phyloP scores from a whole-genome alignment of 225 moss, liverwort and hornwort species.

The Antitrichia curtipendula region DNA sequence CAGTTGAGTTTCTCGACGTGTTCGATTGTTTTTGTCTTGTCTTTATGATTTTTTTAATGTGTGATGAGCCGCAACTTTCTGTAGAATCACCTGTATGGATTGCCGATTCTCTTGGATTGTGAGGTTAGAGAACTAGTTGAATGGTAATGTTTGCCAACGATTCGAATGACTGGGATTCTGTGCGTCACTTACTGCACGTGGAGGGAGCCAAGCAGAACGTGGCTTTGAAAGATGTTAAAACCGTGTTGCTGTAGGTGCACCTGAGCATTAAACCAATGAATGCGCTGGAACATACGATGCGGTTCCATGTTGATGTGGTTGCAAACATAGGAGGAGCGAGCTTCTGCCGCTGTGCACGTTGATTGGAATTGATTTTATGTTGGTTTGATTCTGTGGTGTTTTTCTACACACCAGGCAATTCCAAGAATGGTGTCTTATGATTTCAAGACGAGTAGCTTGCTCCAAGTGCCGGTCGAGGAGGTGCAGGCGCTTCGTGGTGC shows the following conservation, averaged over 20 bases:
- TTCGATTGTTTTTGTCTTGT: neutral
- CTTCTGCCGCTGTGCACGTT: neutral
- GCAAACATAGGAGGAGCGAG: neutral
- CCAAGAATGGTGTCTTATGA: conserved; percentile 55
- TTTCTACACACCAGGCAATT: conserved; percentile 32
- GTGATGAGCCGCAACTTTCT: neutral
- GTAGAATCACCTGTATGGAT: neutral
- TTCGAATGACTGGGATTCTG: neutral
- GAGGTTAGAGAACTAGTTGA: neutral
- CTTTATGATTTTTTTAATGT: neutral
- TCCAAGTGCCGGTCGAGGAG: conserved; percentile 71
- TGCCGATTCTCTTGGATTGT: neutral
- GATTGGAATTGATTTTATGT: neutral
- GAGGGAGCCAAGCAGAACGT: neutral
- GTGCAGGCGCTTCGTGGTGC: conserved; percentile 36
- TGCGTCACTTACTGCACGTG: neutral
- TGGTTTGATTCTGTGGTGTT: neutral
- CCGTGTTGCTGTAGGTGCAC: neutral
- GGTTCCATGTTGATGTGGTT: no score
- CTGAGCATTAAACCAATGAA: neutral
- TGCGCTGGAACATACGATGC: no score
- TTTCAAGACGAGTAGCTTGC: conserved; percentile 20
- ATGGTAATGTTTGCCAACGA: neutral
- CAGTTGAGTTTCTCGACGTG: neutral
- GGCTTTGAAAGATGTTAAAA: neutral